Evolutionary conservation across 2,329 filamentous ascomycete genomes (phyloP).

Genomic region (Neofusicoccum parvum): DNA sequence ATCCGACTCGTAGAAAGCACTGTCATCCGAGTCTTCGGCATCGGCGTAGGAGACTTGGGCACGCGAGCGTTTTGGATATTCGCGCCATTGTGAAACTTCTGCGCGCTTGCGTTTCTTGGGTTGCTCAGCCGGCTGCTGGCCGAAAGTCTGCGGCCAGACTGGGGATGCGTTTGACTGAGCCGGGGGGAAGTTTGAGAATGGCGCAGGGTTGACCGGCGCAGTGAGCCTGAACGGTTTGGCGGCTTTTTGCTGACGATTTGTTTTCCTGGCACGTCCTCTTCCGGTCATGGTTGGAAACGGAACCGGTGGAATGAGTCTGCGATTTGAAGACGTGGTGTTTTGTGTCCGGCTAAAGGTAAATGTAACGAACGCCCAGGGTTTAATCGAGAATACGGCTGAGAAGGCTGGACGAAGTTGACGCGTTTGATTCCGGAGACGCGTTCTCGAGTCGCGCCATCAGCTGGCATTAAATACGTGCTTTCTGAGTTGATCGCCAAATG

Average conservation of each 20-base stretch:
- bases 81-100: background rate
- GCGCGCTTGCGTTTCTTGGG: background rate
- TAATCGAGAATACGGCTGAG: too few species aligned
- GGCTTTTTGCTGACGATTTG: background rate
- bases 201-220: background rate
- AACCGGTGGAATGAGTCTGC: too few species aligned
- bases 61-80: background rate
- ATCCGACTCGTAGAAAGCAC: constrained; percentile 6
- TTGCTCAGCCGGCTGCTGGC: background rate
- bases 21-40: background rate
- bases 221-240: background rate
- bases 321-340: too few species aligned
- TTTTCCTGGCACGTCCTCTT: background rate
- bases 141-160: background rate
- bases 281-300: background rate
- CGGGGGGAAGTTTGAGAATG: background rate
- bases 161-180: background rate
- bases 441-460: background rate
- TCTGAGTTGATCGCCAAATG: background rate
- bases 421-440: background rate
- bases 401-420: background rate
- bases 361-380: too few species aligned
- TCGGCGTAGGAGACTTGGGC: background rate
- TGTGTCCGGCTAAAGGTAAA: too few species aligned
- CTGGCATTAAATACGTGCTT: background rate